A percentile compares a stretch with the other conserved stretches of the same genome.
These are phyloP conservation scores for Aspergillus hiratsukae DNA, from an alignment of 2,329 filamentous ascomycete species.

Conservation along the genomic window DNA sequence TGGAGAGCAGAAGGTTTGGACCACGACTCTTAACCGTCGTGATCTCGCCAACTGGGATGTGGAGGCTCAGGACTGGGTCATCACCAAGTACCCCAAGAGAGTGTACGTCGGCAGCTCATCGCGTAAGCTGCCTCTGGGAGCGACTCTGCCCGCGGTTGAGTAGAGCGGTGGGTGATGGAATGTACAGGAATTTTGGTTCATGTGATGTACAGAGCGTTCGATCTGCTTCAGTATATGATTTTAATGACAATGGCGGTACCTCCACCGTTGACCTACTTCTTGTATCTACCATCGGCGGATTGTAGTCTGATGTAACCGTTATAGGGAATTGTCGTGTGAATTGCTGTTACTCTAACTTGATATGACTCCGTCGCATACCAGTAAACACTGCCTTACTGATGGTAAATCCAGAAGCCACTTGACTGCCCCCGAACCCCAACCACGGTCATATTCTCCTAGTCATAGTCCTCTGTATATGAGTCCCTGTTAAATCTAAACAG, in stretches of 20 bases:
- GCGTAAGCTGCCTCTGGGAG: constrained; percentile 50
- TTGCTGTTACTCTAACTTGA: no score
- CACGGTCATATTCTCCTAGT: no score
- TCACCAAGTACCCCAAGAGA: constrained; percentile 53
- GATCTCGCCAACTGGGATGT: constrained; percentile 88
- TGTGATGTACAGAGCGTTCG: constrained; percentile 4
- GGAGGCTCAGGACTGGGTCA: constrained; percentile 75
- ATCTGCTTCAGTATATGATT: constrained; percentile 3
- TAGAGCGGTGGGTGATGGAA: constrained; percentile 8
- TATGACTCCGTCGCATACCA: no score
- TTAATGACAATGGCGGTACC: not conserved
- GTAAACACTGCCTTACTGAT: no score
- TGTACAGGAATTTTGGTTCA: constrained; percentile 1
- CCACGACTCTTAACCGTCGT: constrained; percentile 65
- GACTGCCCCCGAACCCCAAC: no score
- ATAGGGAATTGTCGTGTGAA: no score
- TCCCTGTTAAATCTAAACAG: no score
- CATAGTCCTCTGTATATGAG: no score
- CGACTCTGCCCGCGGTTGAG: constrained; percentile 28
- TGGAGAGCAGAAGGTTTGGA: constrained; percentile 64
- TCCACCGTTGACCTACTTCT: no score
- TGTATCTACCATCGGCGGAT: no score
- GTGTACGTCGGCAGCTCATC: constrained; percentile 58
- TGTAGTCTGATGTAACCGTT: no score
- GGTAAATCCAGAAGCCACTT: no score